These are phyloP conservation scores for Rhizopogon salebrosus DNA, from an alignment of 768 basidiomycete species.

Conservation along the genomic window DNA sequence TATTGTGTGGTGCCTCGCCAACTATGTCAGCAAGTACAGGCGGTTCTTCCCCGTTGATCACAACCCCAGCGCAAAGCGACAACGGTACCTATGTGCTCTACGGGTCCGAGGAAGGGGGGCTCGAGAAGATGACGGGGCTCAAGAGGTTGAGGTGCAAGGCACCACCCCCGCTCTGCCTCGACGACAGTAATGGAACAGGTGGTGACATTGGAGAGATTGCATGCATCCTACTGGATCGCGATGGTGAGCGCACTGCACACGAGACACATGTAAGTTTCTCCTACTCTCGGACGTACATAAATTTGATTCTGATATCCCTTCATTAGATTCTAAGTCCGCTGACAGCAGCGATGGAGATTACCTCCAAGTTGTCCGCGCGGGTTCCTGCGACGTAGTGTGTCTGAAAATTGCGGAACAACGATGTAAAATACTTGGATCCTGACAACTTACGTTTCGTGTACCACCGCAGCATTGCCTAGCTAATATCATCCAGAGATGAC, in stretches of 20 bases:
- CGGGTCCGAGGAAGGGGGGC: not conserved
- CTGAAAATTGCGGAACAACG: too few relatives aligned
- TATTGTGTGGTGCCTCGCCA: constrained; percentile 11
- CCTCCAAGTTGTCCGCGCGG: constrained; percentile 8
- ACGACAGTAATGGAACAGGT: not conserved
- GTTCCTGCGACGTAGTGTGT: not conserved
- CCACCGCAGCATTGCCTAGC: too few relatives aligned
- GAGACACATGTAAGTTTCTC: not conserved
- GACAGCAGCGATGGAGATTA: constrained; percentile 3
- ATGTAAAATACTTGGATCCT: too few relatives aligned
- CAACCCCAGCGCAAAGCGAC: not conserved
- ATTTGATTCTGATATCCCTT: not conserved
- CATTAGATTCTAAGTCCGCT: not conserved
- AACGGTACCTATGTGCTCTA: not conserved
- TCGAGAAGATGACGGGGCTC: constrained; percentile 6
- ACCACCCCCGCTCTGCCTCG: not conserved
- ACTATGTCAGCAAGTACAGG: constrained; percentile 5
- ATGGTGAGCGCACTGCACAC: not conserved
- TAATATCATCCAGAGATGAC: too few relatives aligned
- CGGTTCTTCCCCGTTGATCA: constrained; percentile 4
- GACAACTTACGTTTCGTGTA: too few relatives aligned
- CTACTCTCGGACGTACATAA: not conserved
- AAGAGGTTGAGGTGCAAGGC: constrained; percentile 6
- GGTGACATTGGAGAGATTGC: not conserved
- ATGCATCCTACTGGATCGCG: not conserved